Evolutionary conservation across 2,329 filamentous ascomycete genomes (phyloP).

Genomic region (Chaetomium olivaceum): DNA sequence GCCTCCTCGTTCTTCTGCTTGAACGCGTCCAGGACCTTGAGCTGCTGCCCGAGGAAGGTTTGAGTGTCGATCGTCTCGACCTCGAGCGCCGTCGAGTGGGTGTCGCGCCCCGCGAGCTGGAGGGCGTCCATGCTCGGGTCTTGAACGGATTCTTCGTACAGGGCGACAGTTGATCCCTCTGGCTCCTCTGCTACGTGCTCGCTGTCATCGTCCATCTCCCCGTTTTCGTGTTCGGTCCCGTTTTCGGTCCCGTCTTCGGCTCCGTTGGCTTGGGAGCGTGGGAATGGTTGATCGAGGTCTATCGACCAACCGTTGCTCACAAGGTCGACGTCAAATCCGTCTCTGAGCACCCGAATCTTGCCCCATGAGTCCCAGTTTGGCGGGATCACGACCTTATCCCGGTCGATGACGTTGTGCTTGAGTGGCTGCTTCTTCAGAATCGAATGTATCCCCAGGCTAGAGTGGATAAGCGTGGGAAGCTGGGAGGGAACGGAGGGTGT

Average conservation of each 20-base stretch:
- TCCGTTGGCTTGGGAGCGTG: conserved; percentile 35
- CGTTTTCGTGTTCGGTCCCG: conserved; percentile 30
- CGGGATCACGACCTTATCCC: conserved; percentile 91
- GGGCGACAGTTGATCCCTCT: conserved; percentile 64
- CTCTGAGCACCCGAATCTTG: conserved; percentile 88
- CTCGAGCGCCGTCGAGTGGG: conserved; percentile 54
- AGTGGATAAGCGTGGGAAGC: conserved; percentile 78
- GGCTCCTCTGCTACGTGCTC: conserved; percentile 30
- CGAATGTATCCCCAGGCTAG: conserved; percentile 82
- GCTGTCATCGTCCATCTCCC: conserved; percentile 32
- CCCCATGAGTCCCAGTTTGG: conserved; percentile 99
- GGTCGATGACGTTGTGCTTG: conserved; percentile 88
- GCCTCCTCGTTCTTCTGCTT: conserved; percentile 59
- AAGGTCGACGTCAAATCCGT: conserved; percentile 88
- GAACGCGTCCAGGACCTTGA: conserved; percentile 69
- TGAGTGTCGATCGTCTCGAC: conserved; percentile 74
- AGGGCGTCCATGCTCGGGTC: conserved; percentile 68
- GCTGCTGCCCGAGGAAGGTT: conserved; percentile 72
- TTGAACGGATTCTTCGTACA: conserved; percentile 78
- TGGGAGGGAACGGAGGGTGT: conserved; percentile 74
- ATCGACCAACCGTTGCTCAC: conserved; percentile 83
- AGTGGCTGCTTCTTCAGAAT: conserved; percentile 75
- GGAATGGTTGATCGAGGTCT: conserved; percentile 67
- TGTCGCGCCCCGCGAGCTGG: conserved; percentile 52
- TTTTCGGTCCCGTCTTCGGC: conserved; percentile 18